Evolutionary conservation across 148 eudicot genomes (phyloP).

Genomic region (Diospyros lotus): DNA sequence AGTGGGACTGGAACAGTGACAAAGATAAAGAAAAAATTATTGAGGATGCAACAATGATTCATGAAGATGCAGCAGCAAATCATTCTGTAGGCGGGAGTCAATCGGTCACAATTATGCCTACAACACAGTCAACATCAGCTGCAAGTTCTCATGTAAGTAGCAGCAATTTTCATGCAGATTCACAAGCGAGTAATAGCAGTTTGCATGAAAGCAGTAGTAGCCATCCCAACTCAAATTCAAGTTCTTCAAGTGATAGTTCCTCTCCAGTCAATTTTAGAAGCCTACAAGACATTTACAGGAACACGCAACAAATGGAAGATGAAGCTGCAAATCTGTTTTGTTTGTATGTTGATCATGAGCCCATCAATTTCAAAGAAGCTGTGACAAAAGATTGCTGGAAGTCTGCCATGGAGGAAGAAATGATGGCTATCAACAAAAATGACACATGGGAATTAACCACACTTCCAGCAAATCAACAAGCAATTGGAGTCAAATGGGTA

Average conservation of each 20-base stretch:
- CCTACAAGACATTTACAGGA: not conserved
- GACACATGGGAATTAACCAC: not conserved
- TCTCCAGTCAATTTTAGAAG: not conserved
- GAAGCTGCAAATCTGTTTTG: not conserved
- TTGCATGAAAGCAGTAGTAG: no score
- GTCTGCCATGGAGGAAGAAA: not conserved
- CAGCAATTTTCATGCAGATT: no score
- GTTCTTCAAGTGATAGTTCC: no score
- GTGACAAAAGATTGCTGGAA: not conserved
- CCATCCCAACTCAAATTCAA: no score
- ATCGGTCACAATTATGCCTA: no score
- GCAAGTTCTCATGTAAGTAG: no score
- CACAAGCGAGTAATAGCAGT: no score
- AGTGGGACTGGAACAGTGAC: not conserved
- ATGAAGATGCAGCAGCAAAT: no score
- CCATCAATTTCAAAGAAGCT: not conserved
- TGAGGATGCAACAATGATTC: no score
- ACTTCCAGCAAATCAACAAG: not conserved
- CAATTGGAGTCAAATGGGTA: not conserved
- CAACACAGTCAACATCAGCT: no score
- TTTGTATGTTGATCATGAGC: not conserved
- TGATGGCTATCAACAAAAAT: not conserved
- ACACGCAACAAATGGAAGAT: not conserved
- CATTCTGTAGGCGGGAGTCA: no score
- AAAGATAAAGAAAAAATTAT: not conserved